These are phyloP conservation scores for Diddensiella transvaalensis DNA, from an alignment of 805 yeast genomes.

Conservation along the genomic window DNA sequence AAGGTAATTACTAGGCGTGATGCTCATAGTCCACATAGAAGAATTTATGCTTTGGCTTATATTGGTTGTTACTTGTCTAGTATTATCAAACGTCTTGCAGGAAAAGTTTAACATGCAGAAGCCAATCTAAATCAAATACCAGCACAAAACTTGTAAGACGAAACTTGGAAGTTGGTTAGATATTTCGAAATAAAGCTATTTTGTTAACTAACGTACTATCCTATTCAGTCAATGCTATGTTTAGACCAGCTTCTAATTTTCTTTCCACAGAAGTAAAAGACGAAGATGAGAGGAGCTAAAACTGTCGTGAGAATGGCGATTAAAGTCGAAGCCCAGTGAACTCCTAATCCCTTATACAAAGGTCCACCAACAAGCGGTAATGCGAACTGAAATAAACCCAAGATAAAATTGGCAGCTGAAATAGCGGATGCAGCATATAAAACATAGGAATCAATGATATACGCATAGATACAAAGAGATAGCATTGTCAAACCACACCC, in stretches of 20 bases:
- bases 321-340: conserved; percentile 49
- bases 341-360: conserved; percentile 66
- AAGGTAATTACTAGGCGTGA: not conserved
- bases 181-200: not conserved
- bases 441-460: conserved; percentile 27
- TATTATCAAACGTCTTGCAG: no score
- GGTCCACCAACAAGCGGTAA: conserved; percentile 83
- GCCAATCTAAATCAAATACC: no score
- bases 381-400: conserved; percentile 71
- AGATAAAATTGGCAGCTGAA: conserved; percentile 77
- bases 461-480: conserved; percentile 31
- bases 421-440: conserved; percentile 73
- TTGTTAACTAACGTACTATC: not conserved
- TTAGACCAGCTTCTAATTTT: not conserved
- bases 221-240: not conserved
- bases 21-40: no score
- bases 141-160: no score
- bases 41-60: no score
- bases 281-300: not conserved
- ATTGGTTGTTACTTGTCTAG: no score
- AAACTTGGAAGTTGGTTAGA: no score
- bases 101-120: no score
- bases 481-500: conserved; percentile 35
- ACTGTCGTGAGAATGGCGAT: not conserved
- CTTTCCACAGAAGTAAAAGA: not conserved